Evolutionary conservation across 1,284 basidiomycete species (phyloP).

Genomic region (Uromyces viciae-fabae): DNA sequence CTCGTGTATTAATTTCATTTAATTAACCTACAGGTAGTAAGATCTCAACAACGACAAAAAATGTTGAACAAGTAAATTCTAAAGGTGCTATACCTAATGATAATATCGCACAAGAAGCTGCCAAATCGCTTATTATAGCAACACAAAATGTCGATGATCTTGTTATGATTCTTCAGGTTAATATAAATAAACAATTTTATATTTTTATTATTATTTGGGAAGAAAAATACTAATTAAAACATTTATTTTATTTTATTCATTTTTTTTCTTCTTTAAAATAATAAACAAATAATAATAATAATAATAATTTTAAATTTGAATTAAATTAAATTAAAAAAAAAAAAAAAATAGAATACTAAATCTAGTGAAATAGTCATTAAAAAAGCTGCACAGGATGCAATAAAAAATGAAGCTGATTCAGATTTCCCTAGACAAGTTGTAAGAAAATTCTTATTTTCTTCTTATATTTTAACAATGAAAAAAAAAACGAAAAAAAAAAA

Average conservation of each 20-base stretch:
- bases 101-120: not conserved
- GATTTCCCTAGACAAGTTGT: slow-evolving; percentile 14
- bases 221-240: too few species aligned
- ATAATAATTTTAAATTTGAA: too few species aligned
- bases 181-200: not conserved
- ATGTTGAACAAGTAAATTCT: not conserved
- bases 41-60: not conserved
- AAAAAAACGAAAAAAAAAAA: not conserved
- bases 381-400: slow-evolving; percentile 22
- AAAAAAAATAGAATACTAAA: slow-evolving; percentile 4
- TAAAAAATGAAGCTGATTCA: slow-evolving; percentile 1
- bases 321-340: too few species aligned
- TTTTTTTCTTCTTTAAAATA: too few species aligned
- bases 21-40: not conserved
- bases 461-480: not conserved
- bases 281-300: too few species aligned
- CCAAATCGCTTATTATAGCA: not conserved
- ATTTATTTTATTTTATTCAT: too few species aligned
- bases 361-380: not conserved
- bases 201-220: not conserved
- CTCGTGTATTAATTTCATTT: not conserved
- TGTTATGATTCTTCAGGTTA: slow-evolving; percentile 6
- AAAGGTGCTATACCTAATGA: not conserved
- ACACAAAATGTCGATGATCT: not conserved
- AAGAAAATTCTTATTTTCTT: not conserved